Evolutionary conservation across 148 eudicot genomes (phyloP), one percentile per base, ranked within the genome.

Genomic region (Camellia sinensis): DNA sequence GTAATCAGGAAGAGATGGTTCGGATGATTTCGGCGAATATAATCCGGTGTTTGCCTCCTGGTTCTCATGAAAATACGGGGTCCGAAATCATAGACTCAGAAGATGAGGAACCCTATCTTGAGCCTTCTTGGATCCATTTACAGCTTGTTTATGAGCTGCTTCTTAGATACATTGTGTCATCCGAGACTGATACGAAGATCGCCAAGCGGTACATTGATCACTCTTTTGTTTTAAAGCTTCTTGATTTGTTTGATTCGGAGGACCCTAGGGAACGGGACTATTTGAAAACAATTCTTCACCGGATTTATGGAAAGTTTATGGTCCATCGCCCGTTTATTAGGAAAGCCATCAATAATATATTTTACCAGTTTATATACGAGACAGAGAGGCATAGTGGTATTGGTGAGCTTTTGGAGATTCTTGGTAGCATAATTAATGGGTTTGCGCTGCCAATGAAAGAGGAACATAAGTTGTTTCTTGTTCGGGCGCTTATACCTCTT

Each of bases 371-470:
- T 70, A 83, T 90, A 76, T 90, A 86, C 57, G 93, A 90, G 73
- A 90, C 91, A 6, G 91, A 88, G 83, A 86, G 93, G 69, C 89
- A 90, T 57, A 85, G 89, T 80, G 93, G 93, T 8, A 80, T 90
- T 71, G 88, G 86, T 66, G 91, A 90, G 80, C 87, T 90, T 78
- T 68, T 90, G 83, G 93, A 90, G 87, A 90, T 90, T 80, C 86
- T 90, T 68, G 93, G 93, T 40, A 88, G 91, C 76, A 90, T 88
- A 62, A 91, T 91, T 45, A 91, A 91, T 79, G 93, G 93, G 74
- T 91, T 91, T 85, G 91, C 93, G 29, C 78, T 91, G 83, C 93
- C 93, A 5, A 90, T 90, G 93, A 90, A 90, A 73, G 93, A 90
- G 81, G 92, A 90, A 82, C 92, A 90, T 60, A 90, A 86, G 81